Evolutionary conservation across 2,329 filamentous ascomycete genomes (phyloP).

Genomic region (Zymoseptoria tritici): DNA sequence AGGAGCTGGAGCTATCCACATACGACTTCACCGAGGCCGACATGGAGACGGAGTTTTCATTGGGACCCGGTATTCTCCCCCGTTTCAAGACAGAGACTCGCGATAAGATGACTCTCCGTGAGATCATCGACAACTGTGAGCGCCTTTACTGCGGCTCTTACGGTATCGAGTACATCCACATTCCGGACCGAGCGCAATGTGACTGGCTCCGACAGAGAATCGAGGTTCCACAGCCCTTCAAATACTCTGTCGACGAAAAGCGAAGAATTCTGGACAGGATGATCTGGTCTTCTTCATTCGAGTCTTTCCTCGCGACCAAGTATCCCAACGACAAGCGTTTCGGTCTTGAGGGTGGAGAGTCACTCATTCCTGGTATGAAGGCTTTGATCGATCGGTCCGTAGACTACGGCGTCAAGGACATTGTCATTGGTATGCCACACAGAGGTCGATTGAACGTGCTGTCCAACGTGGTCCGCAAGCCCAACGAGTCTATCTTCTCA

Average conservation of each 20-base stretch:
- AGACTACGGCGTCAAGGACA: constrained; percentile 97
- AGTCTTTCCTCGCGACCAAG: constrained; percentile 90
- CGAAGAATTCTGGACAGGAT: constrained; percentile 92
- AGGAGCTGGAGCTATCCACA: constrained; percentile 86
- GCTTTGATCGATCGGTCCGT: constrained; percentile 96
- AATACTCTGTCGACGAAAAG: constrained; percentile 98
- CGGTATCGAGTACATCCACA: constrained; percentile 97
- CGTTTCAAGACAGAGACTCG: constrained; percentile 82
- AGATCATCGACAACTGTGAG: constrained; percentile 90
- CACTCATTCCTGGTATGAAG: constrained; percentile 97
- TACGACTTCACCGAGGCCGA: constrained; percentile 95
- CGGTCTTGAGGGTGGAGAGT: constrained; percentile 94
- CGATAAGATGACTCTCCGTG: constrained; percentile 92
- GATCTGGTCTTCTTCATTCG: constrained; percentile 98
- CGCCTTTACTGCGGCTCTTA: constrained; percentile 96
- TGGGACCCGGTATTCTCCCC: constrained; percentile 91
- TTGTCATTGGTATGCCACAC: constrained; percentile 98
- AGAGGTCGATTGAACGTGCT: constrained; percentile 96
- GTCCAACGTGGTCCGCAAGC: constrained; percentile 96
- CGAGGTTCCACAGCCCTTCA: constrained; percentile 90
- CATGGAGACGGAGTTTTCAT: constrained; percentile 80
- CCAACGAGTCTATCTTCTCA: constrained; percentile 98
- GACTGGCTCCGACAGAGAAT: constrained; percentile 96
- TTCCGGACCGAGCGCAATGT: constrained; percentile 92
- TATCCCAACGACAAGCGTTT: constrained; percentile 99